Evolutionary conservation across 306 rosid species (phyloP), one percentile per base, ranked within the genome.

Genomic region (Ammopiptanthus mongolicus): DNA sequence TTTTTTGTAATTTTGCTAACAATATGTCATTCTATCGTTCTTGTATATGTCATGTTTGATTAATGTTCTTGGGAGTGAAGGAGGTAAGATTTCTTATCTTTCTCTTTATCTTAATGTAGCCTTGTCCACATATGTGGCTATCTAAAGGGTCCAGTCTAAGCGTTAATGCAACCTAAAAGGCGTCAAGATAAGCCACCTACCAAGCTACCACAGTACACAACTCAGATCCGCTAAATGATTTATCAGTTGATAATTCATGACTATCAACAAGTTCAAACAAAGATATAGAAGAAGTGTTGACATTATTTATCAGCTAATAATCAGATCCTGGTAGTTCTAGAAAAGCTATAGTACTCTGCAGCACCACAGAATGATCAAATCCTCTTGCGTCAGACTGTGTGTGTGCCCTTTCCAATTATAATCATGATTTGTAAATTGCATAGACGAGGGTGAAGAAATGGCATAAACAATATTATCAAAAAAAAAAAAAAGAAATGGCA

Each of bases 401-500:
- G 19, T 23, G 29, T 55, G 71, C 21, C 7, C 1, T 63, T 63
- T 76, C 4, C 39, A 66, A 71, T 28, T 29, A 57, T 36, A 29
- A 18, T 48, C 33, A 51, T 46, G 15, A 63, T 33, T 59, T 60
- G 44, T 25, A 51, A 67, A 19, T 15, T n/a, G 12, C 3, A 50
- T 18, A 28, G 29, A 41, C 3, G 22, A 48, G 23, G 42, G 8
- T 61, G 62, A 69, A 69, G 73, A 69, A 57, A 59, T 60, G 71
- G 53, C 21, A 60, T 9, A 67, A 5, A n/a, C n/a, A n/a, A n/a
- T n/a, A n/a, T n/a, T n/a, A n/a, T n/a, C n/a, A n/a, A n/a, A n/a
- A n/a, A n/a, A n/a, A n/a, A n/a, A n/a, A n/a, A n/a, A n/a, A 69
- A 69, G 73, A 69, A 57, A 59, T 60, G 71, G 53, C 21, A 60